phyloP scores from a whole-genome alignment of 805 yeast genomes.

The Cyberlindnera galapagoensis region DNA sequence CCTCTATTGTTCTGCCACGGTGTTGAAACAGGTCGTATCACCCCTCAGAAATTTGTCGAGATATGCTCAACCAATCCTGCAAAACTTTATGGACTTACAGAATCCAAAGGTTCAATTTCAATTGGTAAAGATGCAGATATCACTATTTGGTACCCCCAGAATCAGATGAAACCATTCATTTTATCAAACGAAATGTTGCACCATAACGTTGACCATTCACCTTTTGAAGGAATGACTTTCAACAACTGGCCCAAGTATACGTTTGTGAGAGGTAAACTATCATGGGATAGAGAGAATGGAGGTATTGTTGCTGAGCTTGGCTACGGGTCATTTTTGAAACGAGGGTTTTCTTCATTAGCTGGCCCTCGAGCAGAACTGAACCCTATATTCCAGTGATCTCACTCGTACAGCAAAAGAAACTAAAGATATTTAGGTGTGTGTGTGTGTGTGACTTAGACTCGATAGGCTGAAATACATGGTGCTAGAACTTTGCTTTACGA shows the following conservation, averaged over 20 bases:
- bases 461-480: too few species aligned
- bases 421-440: too few species aligned
- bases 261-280: conserved; percentile 31
- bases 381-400: conserved; percentile 9
- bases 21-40: conserved; percentile 33
- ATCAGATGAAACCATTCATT: conserved; percentile 22
- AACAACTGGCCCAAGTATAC: conserved; percentile 44
- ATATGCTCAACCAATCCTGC: conserved; percentile 40
- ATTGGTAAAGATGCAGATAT: conserved; percentile 45
- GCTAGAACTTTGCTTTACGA: too few species aligned
- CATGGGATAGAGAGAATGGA: conserved; percentile 25
- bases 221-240: conserved; percentile 33
- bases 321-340: conserved; percentile 23
- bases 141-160: conserved; percentile 41
- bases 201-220: conserved; percentile 34
- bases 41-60: conserved; percentile 38
- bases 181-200: conserved; percentile 27
- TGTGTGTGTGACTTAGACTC: too few species aligned
- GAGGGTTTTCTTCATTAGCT: conserved; percentile 20
- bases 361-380: conserved; percentile 21
- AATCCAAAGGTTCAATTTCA: conserved; percentile 35
- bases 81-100: conserved; percentile 36
- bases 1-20: conserved; percentile 39
- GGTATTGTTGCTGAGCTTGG: conserved; percentile 16
- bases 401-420: neutral